Conservation (phyloP, 805 yeast genomes). For the Starmerella kuoi region DNA sequence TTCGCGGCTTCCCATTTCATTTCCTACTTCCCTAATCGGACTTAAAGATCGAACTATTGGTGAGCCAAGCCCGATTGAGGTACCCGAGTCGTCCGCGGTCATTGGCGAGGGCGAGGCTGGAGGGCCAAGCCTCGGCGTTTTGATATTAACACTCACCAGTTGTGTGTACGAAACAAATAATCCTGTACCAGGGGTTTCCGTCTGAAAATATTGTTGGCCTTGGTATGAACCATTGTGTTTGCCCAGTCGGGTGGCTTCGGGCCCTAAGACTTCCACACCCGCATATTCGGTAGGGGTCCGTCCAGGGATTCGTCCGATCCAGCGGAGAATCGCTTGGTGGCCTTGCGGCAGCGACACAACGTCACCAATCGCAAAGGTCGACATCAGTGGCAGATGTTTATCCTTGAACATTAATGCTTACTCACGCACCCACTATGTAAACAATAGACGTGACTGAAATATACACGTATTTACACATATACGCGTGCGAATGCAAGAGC, state of each 20-base stretch:
- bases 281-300: conserved; percentile 61
- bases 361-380: conserved; percentile 27
- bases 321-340: conserved; percentile 54
- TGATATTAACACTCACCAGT: conserved; percentile 21
- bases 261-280: conserved; percentile 71
- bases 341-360: conserved; percentile 45
- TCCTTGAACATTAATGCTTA: not conserved
- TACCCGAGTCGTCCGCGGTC: not conserved
- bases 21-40: not conserved
- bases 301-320: conserved; percentile 59
- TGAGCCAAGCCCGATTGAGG: not conserved
- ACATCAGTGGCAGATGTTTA: conserved; percentile 7
- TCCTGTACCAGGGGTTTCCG: conserved; percentile 55
- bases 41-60: not conserved
- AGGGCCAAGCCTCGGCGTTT: conserved; percentile 1
- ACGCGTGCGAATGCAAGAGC: no score
- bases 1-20: not conserved
- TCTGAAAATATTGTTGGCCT: conserved; percentile 57
- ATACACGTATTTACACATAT: no score
- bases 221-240: conserved; percentile 76
- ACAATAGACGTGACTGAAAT: no score
- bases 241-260: conserved; percentile 45
- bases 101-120: not conserved
- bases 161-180: conserved; percentile 44
- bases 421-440: no score